Evolutionary conservation across 73 alveolate species (phyloP).

Genomic region (Blepharisma stoltei): DNA sequence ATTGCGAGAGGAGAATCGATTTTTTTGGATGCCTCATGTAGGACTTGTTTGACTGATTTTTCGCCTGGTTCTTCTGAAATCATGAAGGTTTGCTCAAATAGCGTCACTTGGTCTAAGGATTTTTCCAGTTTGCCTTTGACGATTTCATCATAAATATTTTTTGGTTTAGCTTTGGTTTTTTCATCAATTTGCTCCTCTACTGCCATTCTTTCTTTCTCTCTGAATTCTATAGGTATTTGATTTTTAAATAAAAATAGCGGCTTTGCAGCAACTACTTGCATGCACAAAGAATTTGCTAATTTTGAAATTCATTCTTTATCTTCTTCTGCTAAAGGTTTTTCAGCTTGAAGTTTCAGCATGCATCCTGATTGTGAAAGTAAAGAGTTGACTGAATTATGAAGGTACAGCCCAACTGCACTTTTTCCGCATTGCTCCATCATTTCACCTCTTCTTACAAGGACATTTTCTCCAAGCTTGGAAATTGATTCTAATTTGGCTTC

Average conservation of each 20-base stretch:
- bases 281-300: not conserved
- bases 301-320: not conserved
- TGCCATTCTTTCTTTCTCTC: constrained; percentile 22
- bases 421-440: not conserved
- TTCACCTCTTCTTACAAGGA: constrained; percentile 4
- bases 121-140: constrained; percentile 10
- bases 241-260: not conserved
- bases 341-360: not conserved
- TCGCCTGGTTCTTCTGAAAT: constrained; percentile 25
- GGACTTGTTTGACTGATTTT: constrained; percentile 4
- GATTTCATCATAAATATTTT: constrained; percentile 1
- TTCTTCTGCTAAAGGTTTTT: not conserved
- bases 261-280: constrained; percentile 21
- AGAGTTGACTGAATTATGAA: not conserved
- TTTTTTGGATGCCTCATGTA: not conserved
- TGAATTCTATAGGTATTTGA: not conserved
- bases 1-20: not conserved
- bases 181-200: constrained; percentile 24
- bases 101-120: constrained; percentile 5
- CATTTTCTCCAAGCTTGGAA: constrained; percentile 58
- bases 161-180: not conserved
- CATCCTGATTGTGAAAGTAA: constrained; percentile 17
- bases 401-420: constrained; percentile 10
- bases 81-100: constrained; percentile 16
- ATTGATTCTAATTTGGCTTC: constrained; percentile 46